Evolutionary conservation across 2,329 filamentous ascomycete species (phyloP).

Genomic region (Fusarium phyllophilum): DNA sequence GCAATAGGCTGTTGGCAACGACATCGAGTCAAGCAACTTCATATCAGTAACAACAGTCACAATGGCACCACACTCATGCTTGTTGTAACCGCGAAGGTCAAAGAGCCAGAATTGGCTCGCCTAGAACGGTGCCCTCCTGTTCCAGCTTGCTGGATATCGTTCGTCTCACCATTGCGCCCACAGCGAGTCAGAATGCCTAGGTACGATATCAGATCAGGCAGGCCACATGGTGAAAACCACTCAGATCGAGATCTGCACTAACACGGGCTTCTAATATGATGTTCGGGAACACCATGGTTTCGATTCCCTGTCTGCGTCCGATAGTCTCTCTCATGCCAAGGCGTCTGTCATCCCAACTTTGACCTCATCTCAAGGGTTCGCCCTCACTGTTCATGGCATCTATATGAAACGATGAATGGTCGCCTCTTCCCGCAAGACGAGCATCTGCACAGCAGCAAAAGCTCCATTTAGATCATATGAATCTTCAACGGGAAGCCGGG

Average conservation of each 20-base stretch:
- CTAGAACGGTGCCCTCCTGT: conserved; percentile 24
- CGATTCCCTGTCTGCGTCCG: conserved; percentile 26
- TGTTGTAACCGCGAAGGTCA: conserved; percentile 1
- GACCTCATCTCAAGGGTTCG: conserved; percentile 9
- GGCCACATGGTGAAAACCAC: conserved; percentile 34
- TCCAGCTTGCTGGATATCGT: conserved; percentile 32
- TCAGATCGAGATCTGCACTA: conserved; percentile 46
- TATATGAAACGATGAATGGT: not conserved
- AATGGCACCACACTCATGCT: conserved; percentile 22
- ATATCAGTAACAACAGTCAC: conserved; percentile 8
- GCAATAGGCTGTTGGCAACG: conserved; percentile 16
- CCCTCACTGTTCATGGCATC: conserved; percentile 17
- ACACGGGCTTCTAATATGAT: conserved; percentile 35
- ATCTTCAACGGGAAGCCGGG: conserved; percentile 32
- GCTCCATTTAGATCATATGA: conserved; percentile 22
- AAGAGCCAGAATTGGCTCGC: conserved; percentile 27
- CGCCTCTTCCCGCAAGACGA: conserved; percentile 10
- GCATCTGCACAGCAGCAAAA: conserved; percentile 23
- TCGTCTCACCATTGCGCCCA: conserved; percentile 34
- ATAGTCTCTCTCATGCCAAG: conserved; percentile 26
- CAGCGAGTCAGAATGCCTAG: conserved; percentile 40
- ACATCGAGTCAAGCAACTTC: conserved; percentile 33
- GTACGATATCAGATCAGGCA: conserved; percentile 41
- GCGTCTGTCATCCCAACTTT: conserved; percentile 38
- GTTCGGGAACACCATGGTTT: conserved; percentile 27